Base-by-base conservation (phyloP, 1,139 yeast genomes). In the Blastobotrys illinoisensis region DNA sequence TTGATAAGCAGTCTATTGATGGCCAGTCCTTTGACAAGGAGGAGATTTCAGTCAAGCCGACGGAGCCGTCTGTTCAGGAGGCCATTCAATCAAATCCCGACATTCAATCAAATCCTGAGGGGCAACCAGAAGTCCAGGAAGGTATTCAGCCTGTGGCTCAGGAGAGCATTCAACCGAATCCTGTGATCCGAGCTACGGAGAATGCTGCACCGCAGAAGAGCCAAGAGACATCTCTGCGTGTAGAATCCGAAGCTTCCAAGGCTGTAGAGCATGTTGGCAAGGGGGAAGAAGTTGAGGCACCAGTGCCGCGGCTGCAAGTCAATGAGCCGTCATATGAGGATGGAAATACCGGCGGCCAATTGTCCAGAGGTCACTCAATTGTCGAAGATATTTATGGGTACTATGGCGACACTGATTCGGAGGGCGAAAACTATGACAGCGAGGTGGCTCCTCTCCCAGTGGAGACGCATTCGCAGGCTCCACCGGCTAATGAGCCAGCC, bases 371-470 rank as follows among this genome's bases (percentile, higher is more conserved):
- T 3, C 32, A 26, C 9, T 26, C 32, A 26, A 26, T 26, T 26
- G 32, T 26, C 2, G 32, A 26, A 11, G 32, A 26, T 26, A 26
- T 26, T 9, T 26, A 26, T 11, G 32, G 32, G 13, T 26, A 26
- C 11, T 26, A 26, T 44, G 21, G 28, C 18, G 49, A 47, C 9
- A 47, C 48, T 47, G 58, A 49, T n/a, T 52, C 52, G 24, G 49
- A 45, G 3, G 54, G 50, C 18, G 57, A 53, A 19, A 55, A 50
- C 18, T 16, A 26, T 18, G 49, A 44, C 5, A 16, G 11, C 7
- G 24, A 11, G 19, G 45, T 36, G n/a, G 4, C 40, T 4, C 7
- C 49, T 1, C 7, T 16, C 6, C 16, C 49, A 2, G 6, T 6
- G 4, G 23, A 4, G 6, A 21, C 23, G 23, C n/a, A n/a, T n/a